Evolutionary conservation across 108 stramenopile species (phyloP).

Genomic region (Halocafeteria seosinensis): DNA sequence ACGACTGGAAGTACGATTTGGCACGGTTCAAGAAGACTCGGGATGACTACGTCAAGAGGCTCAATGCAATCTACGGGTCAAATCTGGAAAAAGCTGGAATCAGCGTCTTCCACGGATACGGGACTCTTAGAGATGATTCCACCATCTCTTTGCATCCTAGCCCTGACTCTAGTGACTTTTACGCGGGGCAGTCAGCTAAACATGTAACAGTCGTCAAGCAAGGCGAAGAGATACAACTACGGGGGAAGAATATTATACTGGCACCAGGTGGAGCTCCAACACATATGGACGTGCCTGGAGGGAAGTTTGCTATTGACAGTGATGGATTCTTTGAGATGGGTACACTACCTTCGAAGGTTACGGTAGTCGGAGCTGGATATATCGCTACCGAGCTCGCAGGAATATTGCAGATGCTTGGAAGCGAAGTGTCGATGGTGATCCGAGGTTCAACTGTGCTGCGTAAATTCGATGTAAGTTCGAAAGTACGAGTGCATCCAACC

Average conservation of each 20-base stretch:
- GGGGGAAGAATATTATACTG: slow-evolving; percentile 55
- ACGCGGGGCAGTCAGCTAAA: too few species aligned
- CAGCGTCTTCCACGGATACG: neutral
- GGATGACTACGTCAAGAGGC: slow-evolving; percentile 57
- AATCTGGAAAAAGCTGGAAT: slow-evolving; percentile 27
- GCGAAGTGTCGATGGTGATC: slow-evolving; percentile 52
- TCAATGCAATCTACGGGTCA: slow-evolving; percentile 64
- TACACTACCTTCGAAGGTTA: slow-evolving; percentile 53
- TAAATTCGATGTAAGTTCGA: slow-evolving; percentile 70
- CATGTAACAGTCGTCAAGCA: slow-evolving; percentile 16
- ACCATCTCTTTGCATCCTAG: slow-evolving; percentile 17
- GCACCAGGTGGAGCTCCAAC: slow-evolving; percentile 67
- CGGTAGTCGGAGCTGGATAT: slow-evolving; percentile 89
- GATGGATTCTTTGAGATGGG: slow-evolving; percentile 83
- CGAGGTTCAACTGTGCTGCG: slow-evolving; percentile 44
- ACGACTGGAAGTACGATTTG: slow-evolving; percentile 47
- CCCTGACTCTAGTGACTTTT: too few species aligned
- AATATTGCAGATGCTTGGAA: slow-evolving; percentile 59
- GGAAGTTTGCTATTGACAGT: slow-evolving; percentile 44
- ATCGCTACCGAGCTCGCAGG: slow-evolving; percentile 84
- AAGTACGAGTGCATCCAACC: too few species aligned
- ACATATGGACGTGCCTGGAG: slow-evolving; percentile 45
- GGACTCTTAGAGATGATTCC: slow-evolving; percentile 11
- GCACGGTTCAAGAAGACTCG: slow-evolving; percentile 48
- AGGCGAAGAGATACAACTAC: slow-evolving; percentile 19